Base-by-base conservation (phyloP, 345 rosid species). In the Brassica rapa region DNA sequence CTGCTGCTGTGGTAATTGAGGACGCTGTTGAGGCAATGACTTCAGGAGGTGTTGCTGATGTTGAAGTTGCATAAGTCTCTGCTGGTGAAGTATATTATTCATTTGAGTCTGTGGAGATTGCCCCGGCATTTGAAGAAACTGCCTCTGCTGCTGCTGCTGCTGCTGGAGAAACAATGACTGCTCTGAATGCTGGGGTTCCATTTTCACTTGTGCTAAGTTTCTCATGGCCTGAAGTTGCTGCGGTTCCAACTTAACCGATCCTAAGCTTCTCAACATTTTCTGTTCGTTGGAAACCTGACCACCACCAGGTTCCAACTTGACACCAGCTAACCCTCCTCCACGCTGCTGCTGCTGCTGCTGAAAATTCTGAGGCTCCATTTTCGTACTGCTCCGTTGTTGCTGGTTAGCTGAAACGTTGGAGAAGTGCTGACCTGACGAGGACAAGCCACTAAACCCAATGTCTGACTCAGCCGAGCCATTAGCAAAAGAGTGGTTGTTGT, bases 31-130 rank as follows among this genome's bases (percentile, higher is more conserved):
- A 68, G 97, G 97, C 80, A 93, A 85, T 51, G 89, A 83, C 84
- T 96, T 96, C 85, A 91, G 46, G 77, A 93, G 87, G 76, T 90
- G 87, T 76, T 91, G 98, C 21, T 91, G 94, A 64, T 89, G 96
- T 60, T 93, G 98, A 16, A 89, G 77, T 51, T 91, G 97, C 85
- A 91, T 33, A 46, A 89, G 57, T 73, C 97, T 85, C 81, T 96
- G 98, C 76, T 90, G 99, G 0, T 89, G 86, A 49, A 90, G 35
- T 70, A 91, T 84, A 82, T 85, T 96, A 82, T 85, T 96, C 25
- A 96, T 82, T 37, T 88, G 98, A 5, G 91, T 89, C 63, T 89
- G 98, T 4, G 95, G 84, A 77, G 95, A 85, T 80, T 90, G 98
- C 82, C 99, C 87, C 2, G 95, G 83, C 92, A 96, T 84, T 55